These are phyloP conservation scores for Limnanthes douglasii DNA, from an alignment of 345 rosid species.

Conservation along the genomic window DNA sequence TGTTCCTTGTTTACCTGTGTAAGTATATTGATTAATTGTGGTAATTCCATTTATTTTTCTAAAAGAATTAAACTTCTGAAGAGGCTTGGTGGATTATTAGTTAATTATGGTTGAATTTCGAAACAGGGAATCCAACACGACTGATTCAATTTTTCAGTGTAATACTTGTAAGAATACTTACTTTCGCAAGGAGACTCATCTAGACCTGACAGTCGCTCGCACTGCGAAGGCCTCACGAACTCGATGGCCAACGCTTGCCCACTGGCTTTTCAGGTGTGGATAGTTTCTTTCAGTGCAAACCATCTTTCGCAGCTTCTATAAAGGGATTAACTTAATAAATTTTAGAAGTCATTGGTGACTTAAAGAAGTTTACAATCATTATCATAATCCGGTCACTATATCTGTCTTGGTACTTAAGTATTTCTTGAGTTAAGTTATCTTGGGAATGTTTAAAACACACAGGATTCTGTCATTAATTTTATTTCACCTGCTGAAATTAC, in stretches of 20 bases:
- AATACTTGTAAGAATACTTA: constrained; percentile 50
- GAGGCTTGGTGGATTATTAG: neutral
- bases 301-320: no score
- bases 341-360: no score
- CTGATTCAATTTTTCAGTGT: constrained; percentile 37
- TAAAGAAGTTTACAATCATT: no score
- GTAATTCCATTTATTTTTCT: neutral
- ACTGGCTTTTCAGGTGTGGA: constrained; percentile 22
- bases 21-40: constrained; percentile 14
- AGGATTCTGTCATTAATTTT: no score
- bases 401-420: no score
- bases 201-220: constrained; percentile 48
- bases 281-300: no score
- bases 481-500: no score
- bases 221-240: constrained; percentile 34
- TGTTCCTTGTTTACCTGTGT: constrained; percentile 25
- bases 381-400: no score
- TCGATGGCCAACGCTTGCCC: constrained; percentile 29
- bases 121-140: constrained; percentile 27
- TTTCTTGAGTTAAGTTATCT: no score
- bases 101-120: constrained; percentile 5
- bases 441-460: no score
- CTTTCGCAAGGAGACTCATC: constrained; percentile 40
- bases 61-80: neutral
- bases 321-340: no score